A percentile compares a stretch with the other conserved stretches of the same genome.
These are phyloP conservation scores for Strobilomyces dryophilus DNA, from an alignment of 768 basidiomycete genomes.

Conservation along the genomic window DNA sequence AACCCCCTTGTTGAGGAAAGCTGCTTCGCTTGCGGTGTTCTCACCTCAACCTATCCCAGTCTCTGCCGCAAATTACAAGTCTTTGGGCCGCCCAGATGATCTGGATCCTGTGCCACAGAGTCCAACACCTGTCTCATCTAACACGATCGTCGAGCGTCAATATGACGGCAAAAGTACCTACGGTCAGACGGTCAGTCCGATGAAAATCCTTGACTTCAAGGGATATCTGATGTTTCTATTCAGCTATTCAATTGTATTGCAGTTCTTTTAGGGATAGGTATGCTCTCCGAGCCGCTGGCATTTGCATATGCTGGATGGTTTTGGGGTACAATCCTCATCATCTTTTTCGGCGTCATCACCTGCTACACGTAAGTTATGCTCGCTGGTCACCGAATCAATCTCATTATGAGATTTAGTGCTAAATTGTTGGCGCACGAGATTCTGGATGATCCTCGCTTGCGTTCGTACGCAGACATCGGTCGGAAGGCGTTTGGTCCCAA, in stretches of 20 bases:
- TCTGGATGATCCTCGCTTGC: conserved; percentile 58
- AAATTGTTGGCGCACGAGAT: conserved; percentile 83
- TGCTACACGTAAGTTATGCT: conserved; percentile 76
- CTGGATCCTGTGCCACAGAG: not conserved
- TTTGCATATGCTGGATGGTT: conserved; percentile 93
- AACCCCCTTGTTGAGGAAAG: conserved; percentile 41
- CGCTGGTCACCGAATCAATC: not conserved
- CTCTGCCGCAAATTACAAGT: not conserved
- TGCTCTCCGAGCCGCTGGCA: conserved; percentile 86
- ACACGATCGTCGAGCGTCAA: conserved; percentile 13
- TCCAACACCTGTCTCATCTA: conserved; percentile 1
- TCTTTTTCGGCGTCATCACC: conserved; percentile 73
- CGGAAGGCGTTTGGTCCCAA: conserved; percentile 81
- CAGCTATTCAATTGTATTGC: conserved; percentile 90
- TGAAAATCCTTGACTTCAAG: not conserved
- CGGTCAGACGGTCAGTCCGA: conserved; percentile 58
- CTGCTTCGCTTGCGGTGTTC: conserved; percentile 32
- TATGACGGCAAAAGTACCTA: conserved; percentile 63
- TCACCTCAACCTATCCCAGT: conserved; percentile 2
- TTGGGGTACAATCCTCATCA: conserved; percentile 65
- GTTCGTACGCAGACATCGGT: conserved; percentile 88
- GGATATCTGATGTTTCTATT: conserved; percentile 2
- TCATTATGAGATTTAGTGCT: conserved; percentile 48
- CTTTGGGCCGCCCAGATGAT: not conserved
- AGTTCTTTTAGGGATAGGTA: conserved; percentile 82